These are phyloP conservation scores for Dryadomyces quercivorus DNA, from an alignment of 2,329 filamentous ascomycete genomes.

Conservation along the genomic window DNA sequence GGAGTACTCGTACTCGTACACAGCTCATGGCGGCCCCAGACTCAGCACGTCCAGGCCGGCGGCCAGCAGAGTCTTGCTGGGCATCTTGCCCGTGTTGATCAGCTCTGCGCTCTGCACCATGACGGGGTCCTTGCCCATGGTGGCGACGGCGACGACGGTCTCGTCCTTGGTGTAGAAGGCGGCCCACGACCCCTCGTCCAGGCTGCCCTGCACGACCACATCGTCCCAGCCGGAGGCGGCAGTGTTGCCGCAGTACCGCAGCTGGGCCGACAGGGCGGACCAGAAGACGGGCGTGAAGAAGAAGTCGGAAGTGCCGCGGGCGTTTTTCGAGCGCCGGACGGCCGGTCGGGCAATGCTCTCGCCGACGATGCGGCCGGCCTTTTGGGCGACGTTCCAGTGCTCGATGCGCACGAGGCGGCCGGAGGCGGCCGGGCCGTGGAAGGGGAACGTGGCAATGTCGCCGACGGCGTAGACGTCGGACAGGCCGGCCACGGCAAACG, in stretches of 20 bases:
- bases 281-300: slow-evolving; percentile 91
- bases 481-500: slow-evolving; percentile 63
- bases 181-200: slow-evolving; percentile 67
- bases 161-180: slow-evolving; percentile 85
- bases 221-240: slow-evolving; percentile 63
- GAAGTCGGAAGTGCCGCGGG: slow-evolving; percentile 29
- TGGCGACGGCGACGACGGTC: slow-evolving; percentile 77
- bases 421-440: slow-evolving; percentile 75
- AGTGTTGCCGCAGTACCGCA: slow-evolving; percentile 90
- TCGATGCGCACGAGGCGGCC: slow-evolving; percentile 72
- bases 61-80: slow-evolving; percentile 63
- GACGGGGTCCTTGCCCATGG: slow-evolving; percentile 79
- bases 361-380: slow-evolving; percentile 71
- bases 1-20: too few relatives aligned
- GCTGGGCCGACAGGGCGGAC: slow-evolving; percentile 80
- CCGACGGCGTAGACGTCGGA: slow-evolving; percentile 85
- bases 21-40: slow-evolving; percentile 20
- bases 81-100: slow-evolving; percentile 76
- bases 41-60: slow-evolving; percentile 43
- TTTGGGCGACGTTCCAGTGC: slow-evolving; percentile 98
- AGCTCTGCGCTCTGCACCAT: slow-evolving; percentile 75
- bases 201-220: slow-evolving; percentile 64
- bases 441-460: slow-evolving; percentile 91
- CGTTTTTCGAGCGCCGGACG: slow-evolving; percentile 21
- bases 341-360: slow-evolving; percentile 50